Base-by-base conservation (phyloP, 1,284 basidiomycete species). In the Apiotrichum veenhuisii region DNA sequence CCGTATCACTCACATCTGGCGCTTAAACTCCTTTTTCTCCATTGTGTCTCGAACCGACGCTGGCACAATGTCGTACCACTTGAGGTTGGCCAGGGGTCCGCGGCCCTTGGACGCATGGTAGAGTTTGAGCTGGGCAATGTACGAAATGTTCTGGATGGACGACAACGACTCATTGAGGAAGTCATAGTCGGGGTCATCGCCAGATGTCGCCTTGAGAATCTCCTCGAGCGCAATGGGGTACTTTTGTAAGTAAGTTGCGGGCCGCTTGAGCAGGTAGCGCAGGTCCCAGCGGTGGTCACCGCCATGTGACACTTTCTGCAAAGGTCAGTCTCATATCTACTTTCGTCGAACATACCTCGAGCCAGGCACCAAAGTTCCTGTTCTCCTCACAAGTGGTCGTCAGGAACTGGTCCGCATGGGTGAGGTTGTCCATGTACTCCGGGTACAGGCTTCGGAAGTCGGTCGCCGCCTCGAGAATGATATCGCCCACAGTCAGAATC, bases 401-500 rank as follows among this genome's bases (percentile, higher is more conserved):
- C 73, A 98, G 79, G 56, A 86, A 79, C 71, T 87, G 87, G 72
- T 96, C 92, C 0, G 92, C 92, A 9, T 88, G 77, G 0, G 93
- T 91, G 54, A 92, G 83, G 66, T 88, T 85, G 3, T 89, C 88
- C 23, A 93, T 84, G 66, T 97, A 97, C 15, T 82, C 81, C 0
- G 90, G 89, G 75, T 98, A 98, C 3, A 87, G 85, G 10, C 85
- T 79, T 36, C 88, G 83, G 79, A 97, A 98, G 68, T 94, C 89
- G 1, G 89, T 86, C 0, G 91, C 91, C 0, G 91, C 88, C 18
- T 87, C 84, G 49, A 97, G 79, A 69, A 97, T 90, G 52, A 98
- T 85, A 70, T 98, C 93, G 0, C 94, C 95, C 45, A 98, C 88
- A 45, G 82, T 82, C 61, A 87, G 84, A 42, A 97, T 87, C 48